Conservation (phyloP, 2,329 filamentous ascomycete genomes). For the Pseudogymnoascus sp. region DNA sequence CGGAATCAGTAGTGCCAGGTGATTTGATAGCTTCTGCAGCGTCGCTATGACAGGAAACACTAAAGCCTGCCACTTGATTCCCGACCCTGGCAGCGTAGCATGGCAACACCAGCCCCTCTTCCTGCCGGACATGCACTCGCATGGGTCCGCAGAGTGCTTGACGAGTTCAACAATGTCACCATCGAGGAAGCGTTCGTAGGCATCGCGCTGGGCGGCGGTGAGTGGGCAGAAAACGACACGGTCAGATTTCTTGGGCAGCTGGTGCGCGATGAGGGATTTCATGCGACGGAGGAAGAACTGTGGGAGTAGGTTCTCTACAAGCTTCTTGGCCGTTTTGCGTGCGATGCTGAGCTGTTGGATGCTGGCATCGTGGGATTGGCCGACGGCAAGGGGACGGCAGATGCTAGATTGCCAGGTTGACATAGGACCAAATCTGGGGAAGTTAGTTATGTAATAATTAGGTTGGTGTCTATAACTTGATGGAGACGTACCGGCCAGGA, state of each 20-base stretch:
- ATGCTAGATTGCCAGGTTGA: constrained; percentile 73
- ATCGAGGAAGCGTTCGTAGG: constrained; percentile 75
- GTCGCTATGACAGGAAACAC: constrained; percentile 80
- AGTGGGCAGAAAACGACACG: constrained; percentile 91
- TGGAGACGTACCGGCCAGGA: constrained; percentile 48
- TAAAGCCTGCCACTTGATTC: constrained; percentile 50
- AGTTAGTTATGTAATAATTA: constrained; percentile 17
- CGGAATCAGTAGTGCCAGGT: constrained; percentile 82
- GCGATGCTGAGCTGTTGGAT: constrained; percentile 72
- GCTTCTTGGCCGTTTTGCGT: constrained; percentile 70
- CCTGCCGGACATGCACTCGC: constrained; percentile 60
- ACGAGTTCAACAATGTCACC: constrained; percentile 64
- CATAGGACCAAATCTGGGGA: constrained; percentile 46
- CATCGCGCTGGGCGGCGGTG: constrained; percentile 69
- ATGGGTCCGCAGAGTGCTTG: constrained; percentile 57
- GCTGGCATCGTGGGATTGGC: constrained; percentile 89
- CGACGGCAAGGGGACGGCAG: constrained; percentile 69
- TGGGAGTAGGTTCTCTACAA: constrained; percentile 81
- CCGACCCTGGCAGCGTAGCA: constrained; percentile 39
- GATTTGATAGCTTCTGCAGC: constrained; percentile 83
- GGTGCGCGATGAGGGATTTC: constrained; percentile 85
- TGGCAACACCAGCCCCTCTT: constrained; percentile 79
- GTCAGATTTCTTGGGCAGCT: constrained; percentile 91
- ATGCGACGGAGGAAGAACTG: constrained; percentile 86
- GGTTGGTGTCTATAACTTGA: constrained; percentile 38